Conservation (phyloP, 2,329 filamentous ascomycete genomes). For the Cordyceps farinosa region DNA sequence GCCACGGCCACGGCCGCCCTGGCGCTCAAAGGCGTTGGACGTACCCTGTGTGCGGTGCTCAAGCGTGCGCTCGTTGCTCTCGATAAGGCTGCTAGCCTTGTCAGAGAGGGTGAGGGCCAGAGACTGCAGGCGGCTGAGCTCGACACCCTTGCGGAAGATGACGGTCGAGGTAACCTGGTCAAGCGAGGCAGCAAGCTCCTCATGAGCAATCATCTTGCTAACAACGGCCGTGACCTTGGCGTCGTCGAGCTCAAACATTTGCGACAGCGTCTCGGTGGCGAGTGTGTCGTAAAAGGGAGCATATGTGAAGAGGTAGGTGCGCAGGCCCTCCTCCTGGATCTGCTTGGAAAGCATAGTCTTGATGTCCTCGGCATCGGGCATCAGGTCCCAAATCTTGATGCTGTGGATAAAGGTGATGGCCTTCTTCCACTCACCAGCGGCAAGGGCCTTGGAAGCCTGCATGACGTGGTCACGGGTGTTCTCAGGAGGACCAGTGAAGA, state of each 20-base stretch:
- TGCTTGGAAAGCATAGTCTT: conserved; percentile 96
- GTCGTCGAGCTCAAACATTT: conserved; percentile 91
- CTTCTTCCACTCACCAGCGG: conserved; percentile 98
- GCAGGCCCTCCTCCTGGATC: conserved; percentile 96
- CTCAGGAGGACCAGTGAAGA: conserved; percentile 97
- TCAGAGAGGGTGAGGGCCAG: conserved; percentile 90
- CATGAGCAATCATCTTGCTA: conserved; percentile 99
- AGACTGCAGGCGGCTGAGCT: conserved; percentile 92
- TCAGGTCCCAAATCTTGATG: conserved; percentile 99
- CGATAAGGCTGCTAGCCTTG: conserved; percentile 93
- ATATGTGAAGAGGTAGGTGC: conserved; percentile 99
- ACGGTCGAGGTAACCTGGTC: conserved; percentile 97
- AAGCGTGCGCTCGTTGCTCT: conserved; percentile 94
- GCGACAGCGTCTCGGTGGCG: conserved; percentile 75
- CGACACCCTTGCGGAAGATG: conserved; percentile 99
- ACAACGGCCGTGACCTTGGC: conserved; percentile 93
- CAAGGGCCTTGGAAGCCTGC: conserved; percentile 96
- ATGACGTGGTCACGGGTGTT: conserved; percentile 99
- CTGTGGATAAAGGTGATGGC: conserved; percentile 88
- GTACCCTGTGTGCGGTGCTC: conserved; percentile 97
- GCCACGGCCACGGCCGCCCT: conserved; percentile 73
- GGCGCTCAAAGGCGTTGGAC: conserved; percentile 89
- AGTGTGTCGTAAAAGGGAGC: conserved; percentile 98
- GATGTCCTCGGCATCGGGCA: conserved; percentile 88
- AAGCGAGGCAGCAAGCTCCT: conserved; percentile 91